Conservation (phyloP, 257 asterid species). For the Prunella vulgaris region DNA sequence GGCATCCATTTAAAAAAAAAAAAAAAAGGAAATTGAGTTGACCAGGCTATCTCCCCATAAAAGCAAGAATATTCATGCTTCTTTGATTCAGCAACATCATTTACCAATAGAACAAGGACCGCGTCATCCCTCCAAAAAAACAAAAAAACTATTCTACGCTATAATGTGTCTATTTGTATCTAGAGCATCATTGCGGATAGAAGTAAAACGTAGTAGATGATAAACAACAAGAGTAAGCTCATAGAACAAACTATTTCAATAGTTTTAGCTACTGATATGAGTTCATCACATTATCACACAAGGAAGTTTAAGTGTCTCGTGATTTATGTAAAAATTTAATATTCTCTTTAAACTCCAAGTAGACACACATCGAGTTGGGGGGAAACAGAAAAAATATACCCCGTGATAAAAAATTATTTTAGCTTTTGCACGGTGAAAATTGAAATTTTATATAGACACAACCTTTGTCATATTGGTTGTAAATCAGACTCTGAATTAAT, state of each 20-base stretch:
- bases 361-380: background rate
- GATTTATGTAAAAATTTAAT: background rate
- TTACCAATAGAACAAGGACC: conserved; percentile 9
- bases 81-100: background rate
- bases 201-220: background rate
- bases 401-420: background rate
- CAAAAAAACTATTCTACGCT: background rate
- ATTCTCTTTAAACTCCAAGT: background rate
- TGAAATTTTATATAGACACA: background rate
- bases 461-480: background rate
- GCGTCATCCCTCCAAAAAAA: background rate
- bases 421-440: background rate
- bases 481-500: background rate
- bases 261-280: background rate
- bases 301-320: background rate
- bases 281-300: background rate
- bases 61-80: conserved; percentile 14
- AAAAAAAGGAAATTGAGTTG: background rate
- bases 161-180: background rate
- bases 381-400: background rate
- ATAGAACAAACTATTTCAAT: background rate
- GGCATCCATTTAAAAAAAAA: background rate
- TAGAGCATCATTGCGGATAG: background rate
- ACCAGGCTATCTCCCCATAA: background rate
- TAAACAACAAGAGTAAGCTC: background rate